phyloP scores from a whole-genome alignment of 225 moss, liverwort and hornwort species.

The Rhytidiadelphus loreus region DNA sequence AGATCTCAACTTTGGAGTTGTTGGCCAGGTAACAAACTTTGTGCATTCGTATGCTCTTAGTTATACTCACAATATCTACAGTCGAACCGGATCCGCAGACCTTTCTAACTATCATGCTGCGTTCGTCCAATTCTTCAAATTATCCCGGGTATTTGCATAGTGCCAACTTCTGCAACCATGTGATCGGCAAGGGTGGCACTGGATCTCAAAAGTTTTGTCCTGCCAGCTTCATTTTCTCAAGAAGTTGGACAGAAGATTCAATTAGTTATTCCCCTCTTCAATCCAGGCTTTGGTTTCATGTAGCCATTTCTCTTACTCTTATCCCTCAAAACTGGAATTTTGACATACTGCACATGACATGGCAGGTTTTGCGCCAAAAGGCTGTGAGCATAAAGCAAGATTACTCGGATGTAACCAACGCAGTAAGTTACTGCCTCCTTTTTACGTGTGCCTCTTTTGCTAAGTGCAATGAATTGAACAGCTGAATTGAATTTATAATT shows the following conservation, averaged over 20 bases:
- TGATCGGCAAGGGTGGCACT: not conserved
- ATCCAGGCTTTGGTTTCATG: not conserved
- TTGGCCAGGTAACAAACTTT: constrained; percentile 57
- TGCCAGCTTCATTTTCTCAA: not conserved
- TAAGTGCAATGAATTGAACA: not conserved
- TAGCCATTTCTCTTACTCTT: not conserved
- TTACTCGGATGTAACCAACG: constrained; percentile 80
- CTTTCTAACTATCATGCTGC: not conserved
- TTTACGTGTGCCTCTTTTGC: not conserved
- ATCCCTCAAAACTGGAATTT: not conserved
- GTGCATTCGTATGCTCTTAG: not conserved
- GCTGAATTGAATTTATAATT: not conserved
- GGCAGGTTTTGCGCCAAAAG: constrained; percentile 77
- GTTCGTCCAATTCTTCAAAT: not conserved
- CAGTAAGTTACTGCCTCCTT: constrained; percentile 23
- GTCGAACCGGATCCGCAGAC: not conserved
- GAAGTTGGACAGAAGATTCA: not conserved
- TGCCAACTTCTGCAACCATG: not conserved
- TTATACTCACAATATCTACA: not conserved
- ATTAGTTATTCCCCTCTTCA: not conserved
- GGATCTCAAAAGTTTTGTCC: not conserved
- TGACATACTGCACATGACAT: constrained; percentile 10
- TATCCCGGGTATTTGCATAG: not conserved
- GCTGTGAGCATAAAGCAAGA: constrained; percentile 89
- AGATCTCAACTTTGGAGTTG: constrained; percentile 90